phyloP scores from a whole-genome alignment of 2,329 filamentous ascomycete genomes.

The Eurotiales sp. region DNA sequence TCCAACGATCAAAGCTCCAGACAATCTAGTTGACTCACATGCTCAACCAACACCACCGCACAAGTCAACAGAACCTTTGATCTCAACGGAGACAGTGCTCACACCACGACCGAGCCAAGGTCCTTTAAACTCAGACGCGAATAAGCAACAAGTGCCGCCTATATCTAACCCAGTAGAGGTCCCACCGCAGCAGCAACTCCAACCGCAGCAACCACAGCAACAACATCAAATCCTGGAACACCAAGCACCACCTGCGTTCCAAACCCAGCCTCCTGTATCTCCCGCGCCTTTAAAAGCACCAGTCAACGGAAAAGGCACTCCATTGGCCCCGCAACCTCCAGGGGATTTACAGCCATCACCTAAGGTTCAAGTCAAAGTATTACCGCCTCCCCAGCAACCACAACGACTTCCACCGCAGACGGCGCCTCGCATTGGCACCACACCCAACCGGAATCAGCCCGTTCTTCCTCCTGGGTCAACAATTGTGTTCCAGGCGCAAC shows the following conservation, averaged over 20 bases:
- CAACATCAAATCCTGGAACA: conserved; percentile 1
- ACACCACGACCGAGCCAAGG: neutral
- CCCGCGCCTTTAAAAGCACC: conserved; percentile 18
- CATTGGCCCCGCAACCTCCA: conserved; percentile 22
- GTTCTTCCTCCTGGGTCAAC: conserved; percentile 18
- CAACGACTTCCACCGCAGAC: conserved; percentile 18
- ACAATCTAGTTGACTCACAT: neutral
- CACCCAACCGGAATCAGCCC: conserved; percentile 6
- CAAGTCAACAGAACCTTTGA: conserved; percentile 8
- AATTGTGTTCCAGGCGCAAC: conserved; percentile 26
- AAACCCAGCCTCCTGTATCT: conserved; percentile 5
- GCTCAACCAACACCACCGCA: conserved; percentile 9
- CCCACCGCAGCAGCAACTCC: conserved; percentile 2
- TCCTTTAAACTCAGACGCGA: neutral
- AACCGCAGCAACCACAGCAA: conserved; percentile 1
- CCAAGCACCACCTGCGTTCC: neutral
- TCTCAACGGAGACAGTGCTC: neutral
- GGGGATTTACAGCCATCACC: conserved; percentile 16
- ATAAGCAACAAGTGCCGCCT: conserved; percentile 14
- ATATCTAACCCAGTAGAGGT: conserved; percentile 1
- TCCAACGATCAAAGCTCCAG: conserved; percentile 7
- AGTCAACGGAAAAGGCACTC: conserved; percentile 19
- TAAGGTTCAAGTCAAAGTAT: conserved; percentile 13
- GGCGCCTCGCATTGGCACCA: conserved; percentile 17
- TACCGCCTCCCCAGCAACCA: conserved; percentile 15